Evolutionary conservation across 2,329 filamentous ascomycete species (phyloP).

Genomic region (Fonsecaea erecta): DNA sequence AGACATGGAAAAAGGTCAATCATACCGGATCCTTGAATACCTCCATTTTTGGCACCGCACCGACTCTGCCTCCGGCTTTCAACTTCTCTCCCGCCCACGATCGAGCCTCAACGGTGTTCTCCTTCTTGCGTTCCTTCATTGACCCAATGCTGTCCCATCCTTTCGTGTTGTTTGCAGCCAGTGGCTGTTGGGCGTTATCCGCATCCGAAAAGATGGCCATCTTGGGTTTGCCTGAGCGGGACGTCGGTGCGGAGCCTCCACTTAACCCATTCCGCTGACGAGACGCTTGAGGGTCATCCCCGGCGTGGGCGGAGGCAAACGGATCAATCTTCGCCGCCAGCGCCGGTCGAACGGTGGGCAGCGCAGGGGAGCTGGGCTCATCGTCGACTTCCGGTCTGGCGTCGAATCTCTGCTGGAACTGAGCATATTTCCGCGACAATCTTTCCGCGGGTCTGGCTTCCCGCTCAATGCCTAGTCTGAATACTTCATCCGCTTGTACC

Average conservation of each 20-base stretch:
- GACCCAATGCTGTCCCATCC: slow-evolving; percentile 95
- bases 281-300: slow-evolving; percentile 69
- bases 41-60: slow-evolving; percentile 76
- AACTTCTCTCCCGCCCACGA: slow-evolving; percentile 93
- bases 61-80: slow-evolving; percentile 82
- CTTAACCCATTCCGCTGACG: slow-evolving; percentile 51
- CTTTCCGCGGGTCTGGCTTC: slow-evolving; percentile 83
- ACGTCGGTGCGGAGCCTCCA: slow-evolving; percentile 51
- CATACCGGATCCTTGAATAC: slow-evolving; percentile 97
- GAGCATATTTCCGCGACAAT: slow-evolving; percentile 83
- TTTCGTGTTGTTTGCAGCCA: slow-evolving; percentile 60
- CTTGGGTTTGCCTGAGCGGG: slow-evolving; percentile 76
- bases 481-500: slow-evolving; percentile 92
- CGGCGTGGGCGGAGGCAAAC: slow-evolving; percentile 63
- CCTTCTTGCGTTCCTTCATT: slow-evolving; percentile 86
- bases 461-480: slow-evolving; percentile 83
- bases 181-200: slow-evolving; percentile 62
- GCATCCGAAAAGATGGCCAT: slow-evolving; percentile 89
- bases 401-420: slow-evolving; percentile 83
- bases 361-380: slow-evolving; percentile 81
- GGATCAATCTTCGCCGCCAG: slow-evolving; percentile 85
- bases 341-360: slow-evolving; percentile 81
- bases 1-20: slow-evolving; percentile 49
- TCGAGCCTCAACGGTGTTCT: slow-evolving; percentile 83
- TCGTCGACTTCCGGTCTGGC: slow-evolving; percentile 63